Evolutionary conservation across 2,329 filamentous ascomycete genomes (phyloP).

Genomic region (Ophiosphaerella korrae): DNA sequence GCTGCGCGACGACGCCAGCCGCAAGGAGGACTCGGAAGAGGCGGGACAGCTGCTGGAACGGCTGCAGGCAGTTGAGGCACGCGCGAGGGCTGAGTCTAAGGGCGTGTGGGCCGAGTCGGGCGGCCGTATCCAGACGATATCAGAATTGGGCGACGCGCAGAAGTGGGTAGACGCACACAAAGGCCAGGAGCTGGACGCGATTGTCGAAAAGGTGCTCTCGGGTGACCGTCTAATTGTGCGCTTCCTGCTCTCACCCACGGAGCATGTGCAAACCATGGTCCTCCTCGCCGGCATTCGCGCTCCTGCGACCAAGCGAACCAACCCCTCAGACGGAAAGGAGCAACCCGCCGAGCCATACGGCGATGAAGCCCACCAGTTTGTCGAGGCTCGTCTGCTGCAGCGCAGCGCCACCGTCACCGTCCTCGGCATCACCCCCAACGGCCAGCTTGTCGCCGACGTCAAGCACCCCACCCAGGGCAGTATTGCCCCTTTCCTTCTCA

Average conservation of each 20-base stretch:
- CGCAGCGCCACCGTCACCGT: slow-evolving; percentile 82
- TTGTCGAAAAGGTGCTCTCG: slow-evolving; percentile 89
- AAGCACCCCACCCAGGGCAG: slow-evolving; percentile 84
- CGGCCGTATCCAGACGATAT: slow-evolving; percentile 72
- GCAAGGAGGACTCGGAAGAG: slow-evolving; percentile 85
- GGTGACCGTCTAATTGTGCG: slow-evolving; percentile 89
- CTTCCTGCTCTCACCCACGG: slow-evolving; percentile 76
- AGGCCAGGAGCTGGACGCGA: slow-evolving; percentile 75
- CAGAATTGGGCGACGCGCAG: slow-evolving; percentile 79
- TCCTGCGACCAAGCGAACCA: slow-evolving; percentile 84
- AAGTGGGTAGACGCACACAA: slow-evolving; percentile 81
- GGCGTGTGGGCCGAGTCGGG: slow-evolving; percentile 78
- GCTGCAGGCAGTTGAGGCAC: slow-evolving; percentile 75
- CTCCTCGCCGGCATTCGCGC: slow-evolving; percentile 87
- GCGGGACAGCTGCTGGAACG: slow-evolving; percentile 72
- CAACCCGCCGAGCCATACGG: slow-evolving; percentile 88
- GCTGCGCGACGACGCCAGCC: slow-evolving; percentile 90
- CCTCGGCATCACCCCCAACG: slow-evolving; percentile 85
- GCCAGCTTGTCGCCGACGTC: slow-evolving; percentile 85
- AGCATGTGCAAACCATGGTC: slow-evolving; percentile 87
- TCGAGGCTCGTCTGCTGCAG: slow-evolving; percentile 84
- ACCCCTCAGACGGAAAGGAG: slow-evolving; percentile 76
- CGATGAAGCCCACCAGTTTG: slow-evolving; percentile 85
- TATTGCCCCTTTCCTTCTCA: slow-evolving; percentile 88
- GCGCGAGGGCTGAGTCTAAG: slow-evolving; percentile 77